phyloP scores from a whole-genome alignment of 257 asterid species.

The Solanum chmielewskii region DNA sequence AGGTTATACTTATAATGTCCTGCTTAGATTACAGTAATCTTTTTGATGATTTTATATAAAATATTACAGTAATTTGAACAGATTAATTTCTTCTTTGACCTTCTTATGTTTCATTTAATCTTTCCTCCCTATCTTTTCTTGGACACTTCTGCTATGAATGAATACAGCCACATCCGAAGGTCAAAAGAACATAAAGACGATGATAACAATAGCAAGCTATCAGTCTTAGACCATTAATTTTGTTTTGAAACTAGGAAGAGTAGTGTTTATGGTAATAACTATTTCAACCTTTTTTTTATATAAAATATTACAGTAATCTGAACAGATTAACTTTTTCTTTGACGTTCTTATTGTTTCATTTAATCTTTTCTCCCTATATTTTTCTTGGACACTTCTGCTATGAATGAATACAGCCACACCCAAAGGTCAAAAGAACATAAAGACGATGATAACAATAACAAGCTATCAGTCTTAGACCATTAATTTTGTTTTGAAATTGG shows the following conservation, averaged over 20 bases:
- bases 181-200: no score
- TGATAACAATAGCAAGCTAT: no score
- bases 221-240: no score
- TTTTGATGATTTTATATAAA: not conserved
- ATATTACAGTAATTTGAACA: not conserved
- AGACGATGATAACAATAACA: not conserved
- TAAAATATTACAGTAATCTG: no score
- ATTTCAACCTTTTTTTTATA: no score
- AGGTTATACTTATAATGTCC: not conserved
- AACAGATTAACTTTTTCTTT: not conserved
- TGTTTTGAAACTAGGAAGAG: no score
- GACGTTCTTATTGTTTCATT: not conserved
- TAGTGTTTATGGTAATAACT: no score
- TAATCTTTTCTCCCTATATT: not conserved
- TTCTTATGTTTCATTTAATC: no score
- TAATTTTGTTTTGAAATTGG: not conserved
- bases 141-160: no score
- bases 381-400: not conserved
- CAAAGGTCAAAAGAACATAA: not conserved
- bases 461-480: not conserved
- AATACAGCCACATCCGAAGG: no score
- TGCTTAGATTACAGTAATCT: not conserved
- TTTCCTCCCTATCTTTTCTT: no score
- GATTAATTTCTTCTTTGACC: no score
- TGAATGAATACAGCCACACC: not conserved